A percentile compares a stretch with the other conserved stretches of the same genome.
phyloP scores from a whole-genome alignment of 2,329 filamentous ascomycete genomes.

The Leptographium wingfieldii region DNA sequence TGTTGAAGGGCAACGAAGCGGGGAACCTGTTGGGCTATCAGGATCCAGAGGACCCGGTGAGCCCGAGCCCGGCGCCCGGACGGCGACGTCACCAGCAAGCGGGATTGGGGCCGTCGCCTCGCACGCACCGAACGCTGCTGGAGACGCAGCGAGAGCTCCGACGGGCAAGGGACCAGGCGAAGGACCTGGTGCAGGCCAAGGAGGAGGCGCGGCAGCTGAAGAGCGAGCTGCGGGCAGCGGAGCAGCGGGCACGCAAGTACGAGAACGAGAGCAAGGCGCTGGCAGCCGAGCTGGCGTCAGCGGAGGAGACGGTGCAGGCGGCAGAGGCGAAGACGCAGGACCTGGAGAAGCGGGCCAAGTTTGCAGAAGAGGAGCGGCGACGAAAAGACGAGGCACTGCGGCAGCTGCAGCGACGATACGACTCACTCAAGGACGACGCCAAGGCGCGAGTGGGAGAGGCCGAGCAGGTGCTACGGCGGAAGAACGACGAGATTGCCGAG shows the following conservation, averaged over 20 bases:
- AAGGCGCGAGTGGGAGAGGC: conserved; percentile 42
- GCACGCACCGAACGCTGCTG: conserved; percentile 36
- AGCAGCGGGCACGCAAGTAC: conserved; percentile 28
- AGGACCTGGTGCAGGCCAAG: conserved; percentile 36
- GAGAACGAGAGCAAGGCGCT: conserved; percentile 24
- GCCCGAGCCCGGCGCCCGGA: neutral
- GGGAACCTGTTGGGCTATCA: conserved; percentile 15
- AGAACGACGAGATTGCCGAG: conserved; percentile 42
- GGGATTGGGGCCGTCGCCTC: conserved; percentile 32
- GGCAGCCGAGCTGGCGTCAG: conserved; percentile 18
- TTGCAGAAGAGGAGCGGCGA: conserved; percentile 18
- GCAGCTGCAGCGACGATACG: conserved; percentile 33
- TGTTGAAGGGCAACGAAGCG: conserved; percentile 29
- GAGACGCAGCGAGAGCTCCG: conserved; percentile 43
- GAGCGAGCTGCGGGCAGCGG: conserved; percentile 33
- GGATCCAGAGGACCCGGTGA: conserved; percentile 17
- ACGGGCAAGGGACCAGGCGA: conserved; percentile 39
- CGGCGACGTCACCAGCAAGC: neutral
- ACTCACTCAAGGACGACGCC: conserved; percentile 38
- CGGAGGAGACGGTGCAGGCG: conserved; percentile 15
- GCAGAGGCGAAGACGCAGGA: conserved; percentile 16
- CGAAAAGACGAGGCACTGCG: conserved; percentile 39
- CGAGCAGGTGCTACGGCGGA: conserved; percentile 40
- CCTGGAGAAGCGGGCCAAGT: conserved; percentile 18
- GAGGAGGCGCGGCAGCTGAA: conserved; percentile 41